Evolutionary conservation across 768 basidiomycete species (phyloP), one percentile per base, ranked within the genome.

Genomic region (Collybiopsis luxurians): DNA sequence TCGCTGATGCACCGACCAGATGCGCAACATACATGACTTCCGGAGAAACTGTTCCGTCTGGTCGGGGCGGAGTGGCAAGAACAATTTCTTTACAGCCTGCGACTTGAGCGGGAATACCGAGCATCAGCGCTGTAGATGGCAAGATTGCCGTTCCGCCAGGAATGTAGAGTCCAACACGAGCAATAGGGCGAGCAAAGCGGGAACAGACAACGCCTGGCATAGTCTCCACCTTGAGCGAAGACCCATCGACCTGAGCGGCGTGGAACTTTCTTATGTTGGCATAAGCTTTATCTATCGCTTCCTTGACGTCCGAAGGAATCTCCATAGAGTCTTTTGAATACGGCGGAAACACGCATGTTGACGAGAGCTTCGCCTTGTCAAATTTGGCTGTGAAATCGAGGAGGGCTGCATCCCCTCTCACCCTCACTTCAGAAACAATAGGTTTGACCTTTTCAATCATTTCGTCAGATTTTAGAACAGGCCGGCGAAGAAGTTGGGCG

Each of bases 121-220:
- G 85, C 95, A 98, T 98, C 64, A 99, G 81, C 2, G 97, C 96
- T 19, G 97, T 98, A 4, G 92, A 95, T 12, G 97, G 97, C 17
- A 99, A 79, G 45, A 98, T 82, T 2, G 97, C 97, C 3, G 97
- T 98, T 15, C 97, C 97, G 27, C 97, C 97, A 1, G 97, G 97
- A 2, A 99, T 89, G 73, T 99, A 99, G 45, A 99, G 77, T 36
- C 97, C 97, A 30, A 98, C 96, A 43, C 95, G 87, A 47, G 90
- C 87, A 64, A 99, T 95, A n/a, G 97, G 89, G 44, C 95, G 85
- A 1, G 93, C 89, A 71, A 98, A 97, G 39, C 97, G 86, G 48
- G 93, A 89, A 73, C 97, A 98, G 2, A 92, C 87, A 43, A 99
- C 95, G 10, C 97, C 97, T 6, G 97, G 95, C 92, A 94, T 98